Evolutionary conservation across 106 monocot genomes (phyloP).

Genomic region (Acorus calamus): DNA sequence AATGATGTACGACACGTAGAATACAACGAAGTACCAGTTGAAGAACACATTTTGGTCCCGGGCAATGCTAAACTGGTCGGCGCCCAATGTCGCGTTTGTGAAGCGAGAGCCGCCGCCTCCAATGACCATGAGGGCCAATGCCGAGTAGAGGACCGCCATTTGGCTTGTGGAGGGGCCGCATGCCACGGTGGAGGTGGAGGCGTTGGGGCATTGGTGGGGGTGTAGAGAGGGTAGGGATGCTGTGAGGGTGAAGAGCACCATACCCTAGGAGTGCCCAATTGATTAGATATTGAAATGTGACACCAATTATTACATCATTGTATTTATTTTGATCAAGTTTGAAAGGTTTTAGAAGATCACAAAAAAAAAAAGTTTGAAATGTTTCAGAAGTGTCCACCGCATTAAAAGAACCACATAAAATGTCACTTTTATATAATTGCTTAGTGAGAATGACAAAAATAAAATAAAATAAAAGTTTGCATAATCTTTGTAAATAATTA

Average conservation of each 20-base stretch:
- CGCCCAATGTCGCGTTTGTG: conserved; percentile 43
- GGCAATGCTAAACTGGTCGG: conserved; percentile 34
- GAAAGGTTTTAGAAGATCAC: too few relatives aligned
- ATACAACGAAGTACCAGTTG: conserved; percentile 58
- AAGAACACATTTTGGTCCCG: conserved; percentile 37
- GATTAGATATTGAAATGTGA: too few relatives aligned
- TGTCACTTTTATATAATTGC: too few relatives aligned
- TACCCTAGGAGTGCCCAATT: conserved; percentile 12
- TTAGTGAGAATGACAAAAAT: too few relatives aligned
- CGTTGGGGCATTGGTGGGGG: conserved; percentile 18
- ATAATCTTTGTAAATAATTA: too few relatives aligned
- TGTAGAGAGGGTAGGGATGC: conserved; percentile 24
- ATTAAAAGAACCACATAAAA: too few relatives aligned
- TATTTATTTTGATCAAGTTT: too few relatives aligned
- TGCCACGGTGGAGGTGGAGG: background rate
- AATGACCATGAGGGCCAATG: conserved; percentile 23
- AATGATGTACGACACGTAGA: conserved; percentile 18
- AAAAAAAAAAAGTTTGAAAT: too few relatives aligned
- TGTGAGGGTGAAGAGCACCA: conserved; percentile 35
- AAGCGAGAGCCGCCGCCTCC: conserved; percentile 42
- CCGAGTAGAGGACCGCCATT: conserved; percentile 21
- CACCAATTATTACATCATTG: too few relatives aligned
- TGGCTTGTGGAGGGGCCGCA: conserved; percentile 18
- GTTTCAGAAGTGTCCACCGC: too few relatives aligned
- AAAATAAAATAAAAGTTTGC: too few relatives aligned